Evolutionary conservation across 257 asterid genomes (phyloP), one percentile per base, ranked within the genome.

Genomic region (Fraxinus pennsylvanica): DNA sequence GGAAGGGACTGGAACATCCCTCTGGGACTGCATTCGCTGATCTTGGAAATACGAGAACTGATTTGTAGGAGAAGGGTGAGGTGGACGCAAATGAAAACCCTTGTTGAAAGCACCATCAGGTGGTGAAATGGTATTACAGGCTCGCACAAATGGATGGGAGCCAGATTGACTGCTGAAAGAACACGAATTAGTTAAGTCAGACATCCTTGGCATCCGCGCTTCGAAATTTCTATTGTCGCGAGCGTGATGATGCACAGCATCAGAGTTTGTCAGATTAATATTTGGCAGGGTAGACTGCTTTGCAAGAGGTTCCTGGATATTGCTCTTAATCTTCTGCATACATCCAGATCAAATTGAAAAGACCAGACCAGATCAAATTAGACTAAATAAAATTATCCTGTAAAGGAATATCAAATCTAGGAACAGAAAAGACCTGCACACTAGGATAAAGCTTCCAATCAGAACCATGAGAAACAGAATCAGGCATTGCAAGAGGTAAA

Each of bases 1-100:
- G 72, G 91, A 82, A 63, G 90, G 86, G 9, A 87, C 92, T 0
- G 87, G 86, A 32, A 81, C 47, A 80, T 89, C 91, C 80, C 96
- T 92, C 45, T 85, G 85, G n/a, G 89, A 76, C 27, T 82, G 91
- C 74, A 77, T 77, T 61, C 89, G 85, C 47, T 87, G 94, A 80
- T 89, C 96, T 57, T 92, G 98, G 79, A 91, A 89, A 81, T 94
- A 92, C 1, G 96, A 89, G 78, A 94, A 94, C 79, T 92, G 98
- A 86, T 94, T 89, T 72, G 98, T 88, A 61, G 97, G 96, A 84
- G 95, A 92, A 19, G 97, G 98, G 47, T 90, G 92, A 74, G 98
- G 98, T 68, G 98, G 98, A 32, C 88, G 97, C 70, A 94, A 79
- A 69, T 83, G 94, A 78, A 86, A 91, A 84, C 92, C 88, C 85